Conservation (phyloP, 2,329 filamentous ascomycete genomes). For the Xylaria arbuscula region DNA sequence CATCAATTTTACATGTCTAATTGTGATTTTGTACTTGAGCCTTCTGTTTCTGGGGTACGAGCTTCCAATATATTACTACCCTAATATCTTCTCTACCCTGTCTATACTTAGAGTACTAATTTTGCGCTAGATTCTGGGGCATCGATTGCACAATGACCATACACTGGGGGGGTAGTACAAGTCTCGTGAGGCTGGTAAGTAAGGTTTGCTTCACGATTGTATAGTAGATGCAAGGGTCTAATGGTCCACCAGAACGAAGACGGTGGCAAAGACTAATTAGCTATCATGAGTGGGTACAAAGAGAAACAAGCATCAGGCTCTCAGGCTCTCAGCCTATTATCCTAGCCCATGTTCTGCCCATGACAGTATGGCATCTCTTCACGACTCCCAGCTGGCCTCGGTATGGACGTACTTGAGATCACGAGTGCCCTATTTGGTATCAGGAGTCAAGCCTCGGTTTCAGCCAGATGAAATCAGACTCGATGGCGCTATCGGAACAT, state of each 20-base stretch:
- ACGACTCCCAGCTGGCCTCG: background rate
- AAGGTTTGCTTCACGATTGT: background rate
- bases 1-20: background rate
- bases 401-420: background rate
- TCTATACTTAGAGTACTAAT: background rate
- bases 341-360: background rate
- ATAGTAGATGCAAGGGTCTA: constrained; percentile 21
- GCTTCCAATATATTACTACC: constrained; percentile 1
- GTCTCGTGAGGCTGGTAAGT: background rate
- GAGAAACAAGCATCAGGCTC: constrained; percentile 1
- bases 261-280: constrained; percentile 25
- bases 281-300: constrained; percentile 10
- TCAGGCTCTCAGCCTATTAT: constrained; percentile 7
- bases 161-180: background rate
- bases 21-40: background rate
- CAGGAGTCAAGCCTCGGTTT: background rate
- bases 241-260: constrained; percentile 6
- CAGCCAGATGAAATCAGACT: constrained; percentile 16
- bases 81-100: constrained; percentile 2
- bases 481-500: constrained; percentile 11
- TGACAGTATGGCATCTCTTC: background rate
- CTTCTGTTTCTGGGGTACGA: background rate
- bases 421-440: background rate
- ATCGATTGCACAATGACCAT: background rate
- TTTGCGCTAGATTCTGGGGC: background rate